phyloP scores from a whole-genome alignment of 1,139 yeast genomes.

The Hansenula lynferdii region DNA sequence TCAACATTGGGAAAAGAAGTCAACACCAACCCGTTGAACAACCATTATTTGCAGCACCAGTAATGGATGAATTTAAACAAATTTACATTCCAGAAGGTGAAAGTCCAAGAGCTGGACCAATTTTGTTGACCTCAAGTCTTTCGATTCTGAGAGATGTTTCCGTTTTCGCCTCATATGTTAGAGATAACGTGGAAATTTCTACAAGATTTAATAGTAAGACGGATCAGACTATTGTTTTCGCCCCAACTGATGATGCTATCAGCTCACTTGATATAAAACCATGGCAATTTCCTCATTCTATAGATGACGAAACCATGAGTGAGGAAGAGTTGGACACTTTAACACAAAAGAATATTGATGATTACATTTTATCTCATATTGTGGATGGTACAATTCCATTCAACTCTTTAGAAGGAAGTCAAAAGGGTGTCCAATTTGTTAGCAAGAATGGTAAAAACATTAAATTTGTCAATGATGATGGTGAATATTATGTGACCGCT shows the following conservation, averaged over 20 bases:
- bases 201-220: conserved; percentile 34
- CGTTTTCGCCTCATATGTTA: conserved; percentile 49
- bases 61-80: neutral
- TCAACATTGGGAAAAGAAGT: neutral
- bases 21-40: neutral
- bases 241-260: conserved; percentile 58
- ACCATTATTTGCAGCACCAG: neutral
- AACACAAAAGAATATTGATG: conserved; percentile 40
- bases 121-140: conserved; percentile 29
- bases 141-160: conserved; percentile 41
- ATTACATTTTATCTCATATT: conserved; percentile 53
- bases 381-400: conserved; percentile 27
- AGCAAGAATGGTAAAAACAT: conserved; percentile 40
- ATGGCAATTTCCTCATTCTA: conserved; percentile 59
- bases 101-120: conserved; percentile 24
- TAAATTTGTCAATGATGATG: conserved; percentile 37
- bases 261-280: conserved; percentile 43
- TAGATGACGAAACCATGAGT: conserved; percentile 29
- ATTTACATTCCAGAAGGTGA: conserved; percentile 15
- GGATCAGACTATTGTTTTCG: conserved; percentile 44
- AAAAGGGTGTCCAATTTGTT: conserved; percentile 28
- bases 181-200: conserved; percentile 45
- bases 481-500: conserved; percentile 34
- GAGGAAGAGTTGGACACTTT: conserved; percentile 40
- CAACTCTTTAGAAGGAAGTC: conserved; percentile 18